Percentiles rank a stretch among this genome's conserved stretches.
phyloP scores from a whole-genome alignment of 2,329 filamentous ascomycete genomes.

The Sordariomycetes sp. region DNA sequence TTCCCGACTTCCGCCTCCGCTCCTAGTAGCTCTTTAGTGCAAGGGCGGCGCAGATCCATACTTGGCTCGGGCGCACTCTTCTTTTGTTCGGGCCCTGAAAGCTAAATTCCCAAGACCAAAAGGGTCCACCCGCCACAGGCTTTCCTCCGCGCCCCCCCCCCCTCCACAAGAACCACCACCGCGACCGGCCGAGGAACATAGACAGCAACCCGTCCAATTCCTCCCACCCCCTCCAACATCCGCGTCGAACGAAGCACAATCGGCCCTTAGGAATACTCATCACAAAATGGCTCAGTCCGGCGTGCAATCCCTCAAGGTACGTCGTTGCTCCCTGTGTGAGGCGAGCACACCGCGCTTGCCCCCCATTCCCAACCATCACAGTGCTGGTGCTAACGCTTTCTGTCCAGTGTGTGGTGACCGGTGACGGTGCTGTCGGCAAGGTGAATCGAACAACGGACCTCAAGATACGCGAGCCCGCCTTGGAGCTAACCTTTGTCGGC shows the following conservation, averaged over 20 bases:
- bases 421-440: slow-evolving; percentile 98
- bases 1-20: not conserved
- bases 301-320: slow-evolving; percentile 85
- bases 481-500: not conserved
- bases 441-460: slow-evolving; percentile 33
- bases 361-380: slow-evolving; percentile 7
- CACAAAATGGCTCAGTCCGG: slow-evolving; percentile 61
- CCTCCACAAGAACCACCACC: not conserved
- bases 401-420: slow-evolving; percentile 85
- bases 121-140: not conserved
- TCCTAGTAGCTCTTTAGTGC: not conserved
- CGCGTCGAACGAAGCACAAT: not conserved
- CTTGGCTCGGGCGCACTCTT: not conserved
- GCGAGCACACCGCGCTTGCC: not conserved
- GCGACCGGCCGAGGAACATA: not conserved
- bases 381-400: slow-evolving; percentile 21
- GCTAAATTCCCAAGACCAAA: not conserved
- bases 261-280: not conserved
- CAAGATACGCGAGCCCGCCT: not conserved
- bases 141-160: not conserved
- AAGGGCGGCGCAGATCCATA: not conserved
- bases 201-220: not conserved
- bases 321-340: slow-evolving; percentile 12
- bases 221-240: not conserved
- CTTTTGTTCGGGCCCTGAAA: not conserved